phyloP scores from a whole-genome alignment of 768 basidiomycete genomes.

The Pisolithus orientalis region DNA sequence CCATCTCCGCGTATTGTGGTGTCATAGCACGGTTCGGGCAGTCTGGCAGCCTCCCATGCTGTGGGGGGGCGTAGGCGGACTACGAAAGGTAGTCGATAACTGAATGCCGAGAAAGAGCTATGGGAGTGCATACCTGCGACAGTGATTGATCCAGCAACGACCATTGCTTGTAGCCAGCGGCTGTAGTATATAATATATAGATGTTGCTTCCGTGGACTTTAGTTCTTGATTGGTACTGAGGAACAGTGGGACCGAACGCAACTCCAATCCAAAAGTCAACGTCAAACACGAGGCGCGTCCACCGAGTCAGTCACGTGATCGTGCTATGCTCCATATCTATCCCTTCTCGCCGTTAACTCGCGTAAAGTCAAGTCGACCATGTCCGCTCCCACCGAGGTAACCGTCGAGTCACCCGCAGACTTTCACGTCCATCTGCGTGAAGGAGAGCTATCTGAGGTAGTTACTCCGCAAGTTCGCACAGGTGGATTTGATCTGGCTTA shows the following conservation, averaged over 20 bases:
- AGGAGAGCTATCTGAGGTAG: constrained; percentile 71
- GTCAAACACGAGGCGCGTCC: constrained; percentile 20
- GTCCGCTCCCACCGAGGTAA: constrained; percentile 8
- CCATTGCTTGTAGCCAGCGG: constrained; percentile 41
- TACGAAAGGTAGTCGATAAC: constrained; percentile 24
- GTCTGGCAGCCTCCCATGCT: constrained; percentile 75
- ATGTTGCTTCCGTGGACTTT: neutral
- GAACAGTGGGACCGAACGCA: neutral
- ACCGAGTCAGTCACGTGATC: constrained; percentile 22
- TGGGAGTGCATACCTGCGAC: constrained; percentile 58
- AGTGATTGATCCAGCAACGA: constrained; percentile 81
- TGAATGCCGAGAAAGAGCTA: neutral
- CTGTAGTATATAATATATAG: neutral
- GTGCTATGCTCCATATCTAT: constrained; percentile 7
- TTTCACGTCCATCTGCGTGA: constrained; percentile 98
- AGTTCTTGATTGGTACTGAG: neutral
- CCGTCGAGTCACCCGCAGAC: constrained; percentile 62
- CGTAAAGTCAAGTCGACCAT: constrained; percentile 11
- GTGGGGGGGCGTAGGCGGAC: constrained; percentile 91
- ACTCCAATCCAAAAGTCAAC: constrained; percentile 23
- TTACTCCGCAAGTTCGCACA: constrained; percentile 81
- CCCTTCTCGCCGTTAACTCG: no score
- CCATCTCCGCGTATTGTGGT: constrained; percentile 75
- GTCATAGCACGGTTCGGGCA: constrained; percentile 72
- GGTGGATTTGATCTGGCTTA: constrained; percentile 92